Conservation (phyloP, 345 rosid species). For the Eucalyptus erythrocorys region DNA sequence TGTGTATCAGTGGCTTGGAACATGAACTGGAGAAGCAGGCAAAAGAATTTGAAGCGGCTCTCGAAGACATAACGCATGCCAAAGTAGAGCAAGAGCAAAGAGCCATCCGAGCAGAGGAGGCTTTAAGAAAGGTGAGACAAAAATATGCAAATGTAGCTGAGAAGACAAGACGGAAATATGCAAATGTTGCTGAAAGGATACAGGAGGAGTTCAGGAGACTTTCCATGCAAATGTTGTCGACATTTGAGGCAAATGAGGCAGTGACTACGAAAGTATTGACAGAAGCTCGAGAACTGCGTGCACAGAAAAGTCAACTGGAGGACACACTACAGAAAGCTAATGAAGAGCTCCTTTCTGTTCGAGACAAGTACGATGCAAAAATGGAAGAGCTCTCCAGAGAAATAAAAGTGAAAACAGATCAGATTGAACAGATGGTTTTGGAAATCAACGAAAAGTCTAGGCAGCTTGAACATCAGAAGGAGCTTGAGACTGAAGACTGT, state of each 20-base stretch:
- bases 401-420: slow-evolving; percentile 3
- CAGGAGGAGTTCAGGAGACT: slow-evolving; percentile 30
- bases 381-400: slow-evolving; percentile 4
- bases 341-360: slow-evolving; percentile 7
- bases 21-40: slow-evolving; percentile 18
- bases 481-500: slow-evolving; percentile 3
- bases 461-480: slow-evolving; percentile 9
- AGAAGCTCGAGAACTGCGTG: slow-evolving; percentile 18
- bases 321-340: slow-evolving; percentile 18
- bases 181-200: slow-evolving; percentile 21
- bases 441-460: slow-evolving; percentile 12
- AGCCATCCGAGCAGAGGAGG: slow-evolving; percentile 33
- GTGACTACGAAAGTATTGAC: slow-evolving; percentile 19
- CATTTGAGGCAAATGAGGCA: slow-evolving; percentile 32
- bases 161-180: slow-evolving; percentile 18
- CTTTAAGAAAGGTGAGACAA: slow-evolving; percentile 14
- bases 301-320: slow-evolving; percentile 16
- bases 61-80: slow-evolving; percentile 7
- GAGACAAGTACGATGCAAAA: slow-evolving; percentile 8
- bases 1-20: slow-evolving; percentile 12
- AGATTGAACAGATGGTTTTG: slow-evolving; percentile 1
- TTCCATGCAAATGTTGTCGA: slow-evolving; percentile 18
- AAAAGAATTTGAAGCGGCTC: slow-evolving; percentile 12
- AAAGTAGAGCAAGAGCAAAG: slow-evolving; percentile 26
- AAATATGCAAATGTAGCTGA: slow-evolving; percentile 18